Percentiles rank a stretch among this genome's conserved stretches.
phyloP scores from a whole-genome alignment of 768 basidiomycete species.

The Scleroderma citrinum region DNA sequence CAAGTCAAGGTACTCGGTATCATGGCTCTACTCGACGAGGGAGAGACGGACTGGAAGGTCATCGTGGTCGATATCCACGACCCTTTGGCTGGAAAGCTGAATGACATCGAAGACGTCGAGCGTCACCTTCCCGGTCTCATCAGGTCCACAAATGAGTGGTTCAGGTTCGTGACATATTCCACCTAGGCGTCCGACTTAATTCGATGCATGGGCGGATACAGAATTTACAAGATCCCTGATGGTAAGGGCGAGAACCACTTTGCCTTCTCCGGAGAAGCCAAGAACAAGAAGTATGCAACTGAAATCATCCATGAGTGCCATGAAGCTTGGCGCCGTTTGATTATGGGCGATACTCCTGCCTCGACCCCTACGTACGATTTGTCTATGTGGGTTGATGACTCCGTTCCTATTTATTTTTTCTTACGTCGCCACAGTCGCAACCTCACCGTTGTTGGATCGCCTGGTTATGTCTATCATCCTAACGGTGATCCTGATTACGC shows the following conservation, averaged over 20 bases:
- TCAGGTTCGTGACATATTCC: conserved; percentile 51
- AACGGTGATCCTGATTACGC: conserved; percentile 62
- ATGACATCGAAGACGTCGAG: conserved; percentile 99
- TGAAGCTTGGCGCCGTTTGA: conserved; percentile 95
- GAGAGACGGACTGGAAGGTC: conserved; percentile 99
- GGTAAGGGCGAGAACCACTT: conserved; percentile 97
- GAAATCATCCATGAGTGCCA: conserved; percentile 99
- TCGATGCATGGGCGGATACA: conserved; percentile 24
- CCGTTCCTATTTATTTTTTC: background rate
- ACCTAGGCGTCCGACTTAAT: background rate
- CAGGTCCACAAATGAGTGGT: conserved; percentile 98
- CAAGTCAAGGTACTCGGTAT: conserved; percentile 99
- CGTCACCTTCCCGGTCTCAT: conserved; percentile 95
- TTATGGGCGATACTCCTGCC: conserved; percentile 71
- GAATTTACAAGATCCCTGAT: conserved; percentile 95
- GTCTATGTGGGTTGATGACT: conserved; percentile 61
- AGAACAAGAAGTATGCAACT: conserved; percentile 99
- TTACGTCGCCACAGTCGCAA: conserved; percentile 54
- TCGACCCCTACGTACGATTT: conserved; percentile 70
- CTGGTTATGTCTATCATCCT: conserved; percentile 51
- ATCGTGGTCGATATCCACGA: conserved; percentile 95
- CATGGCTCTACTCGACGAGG: conserved; percentile 99
- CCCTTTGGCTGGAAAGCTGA: conserved; percentile 92
- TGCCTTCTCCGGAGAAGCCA: conserved; percentile 98
- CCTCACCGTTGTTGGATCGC: conserved; percentile 66